A percentile compares a stretch with the other conserved stretches of the same genome.
These are phyloP conservation scores for Globisporangium paddicum DNA, from an alignment of 352 stramenopile genomes.

Conservation along the genomic window DNA sequence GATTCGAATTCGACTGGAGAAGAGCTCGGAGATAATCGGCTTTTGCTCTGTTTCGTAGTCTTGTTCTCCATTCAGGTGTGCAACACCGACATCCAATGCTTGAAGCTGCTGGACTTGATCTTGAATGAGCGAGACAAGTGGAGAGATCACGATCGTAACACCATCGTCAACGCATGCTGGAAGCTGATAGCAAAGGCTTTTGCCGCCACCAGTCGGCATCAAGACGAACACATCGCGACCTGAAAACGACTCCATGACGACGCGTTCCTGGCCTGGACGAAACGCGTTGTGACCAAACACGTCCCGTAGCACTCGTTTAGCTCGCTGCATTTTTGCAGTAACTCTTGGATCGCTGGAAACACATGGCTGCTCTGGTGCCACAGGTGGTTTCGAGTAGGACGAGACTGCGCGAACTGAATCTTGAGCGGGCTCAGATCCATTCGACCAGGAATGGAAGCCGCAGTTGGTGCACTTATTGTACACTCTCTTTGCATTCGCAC, in stretches of 20 bases:
- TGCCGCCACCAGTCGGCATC: constrained; percentile 99
- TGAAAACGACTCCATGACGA: constrained; percentile 92
- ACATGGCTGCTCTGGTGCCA: constrained; percentile 22
- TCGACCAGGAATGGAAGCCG: constrained; percentile 72
- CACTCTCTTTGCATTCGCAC: constrained; percentile 50
- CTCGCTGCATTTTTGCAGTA: constrained; percentile 59
- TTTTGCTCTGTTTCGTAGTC: constrained; percentile 82
- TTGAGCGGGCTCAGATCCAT: constrained; percentile 22
- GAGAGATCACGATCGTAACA: constrained; percentile 97
- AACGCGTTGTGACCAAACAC: constrained; percentile 97
- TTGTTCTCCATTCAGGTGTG: constrained; percentile 83
- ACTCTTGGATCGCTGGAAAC: constrained; percentile 46
- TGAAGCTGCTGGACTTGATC: constrained; percentile 97
- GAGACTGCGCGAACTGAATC: constrained; percentile 7
- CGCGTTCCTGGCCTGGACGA: constrained; percentile 92
- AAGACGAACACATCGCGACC: constrained; percentile 97
- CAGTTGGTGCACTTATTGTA: constrained; percentile 75
- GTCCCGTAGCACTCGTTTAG: constrained; percentile 70
- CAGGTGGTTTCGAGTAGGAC: constrained; percentile 7
- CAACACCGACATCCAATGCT: constrained; percentile 89
- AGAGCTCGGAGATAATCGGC: constrained; percentile 86
- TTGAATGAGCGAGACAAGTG: constrained; percentile 98
- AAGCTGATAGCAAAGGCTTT: constrained; percentile 98
- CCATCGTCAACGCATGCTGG: constrained; percentile 88
- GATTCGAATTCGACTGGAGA: constrained; percentile 80